Evolutionary conservation across 1,284 basidiomycete genomes (phyloP), one percentile per base, ranked within the genome.

Genomic region (Marasmius fiardii): DNA sequence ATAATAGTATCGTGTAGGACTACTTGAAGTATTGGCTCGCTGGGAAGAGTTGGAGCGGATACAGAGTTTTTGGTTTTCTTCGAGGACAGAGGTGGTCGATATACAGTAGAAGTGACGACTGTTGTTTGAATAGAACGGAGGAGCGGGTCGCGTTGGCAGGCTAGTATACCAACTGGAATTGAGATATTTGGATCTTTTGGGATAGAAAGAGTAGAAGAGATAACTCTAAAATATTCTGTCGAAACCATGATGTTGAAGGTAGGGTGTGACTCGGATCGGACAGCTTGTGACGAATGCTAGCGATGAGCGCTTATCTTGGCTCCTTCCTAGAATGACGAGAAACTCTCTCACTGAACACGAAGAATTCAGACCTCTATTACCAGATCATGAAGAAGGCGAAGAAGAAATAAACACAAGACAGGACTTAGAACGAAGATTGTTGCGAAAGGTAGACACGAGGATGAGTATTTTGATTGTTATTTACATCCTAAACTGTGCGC

Each of bases 1-100:
- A 93, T 79, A n/a, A 92, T 78, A 1, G 91, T 93, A 68, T 95
- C 93, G 58, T 88, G 83, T 39, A 92, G 71, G 60, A 89, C 77
- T 3, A 95, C 73, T 61, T 87, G 82, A 33, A 88, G 72, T 16
- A 83, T 68, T 4, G 80, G 78, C 47, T 73, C 75, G 12, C 65
- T 68, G 1, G 78, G 74, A n/a, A 77, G 62, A 33, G 73, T 67
- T 12, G 78, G 74, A 10, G 75, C 61, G 11, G 79, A 64, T 49
- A 82, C 80, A n/a, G 79, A 70, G 64, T 83, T 83, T 65, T 83
- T 85, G 8, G 65, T 62, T 56, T 80, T 82, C 65, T 80, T 79
- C 12, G 74, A 69, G 23, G 70, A 61, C 0, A 75, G 65, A 1
- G 69, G 67, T 2, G 75, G 72, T 54, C 79, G 75, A 47, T 74